Evolutionary conservation across 1,284 basidiomycete genomes (phyloP), one percentile per base, ranked within the genome.

Genomic region (Salmacisia buchloeana): DNA sequence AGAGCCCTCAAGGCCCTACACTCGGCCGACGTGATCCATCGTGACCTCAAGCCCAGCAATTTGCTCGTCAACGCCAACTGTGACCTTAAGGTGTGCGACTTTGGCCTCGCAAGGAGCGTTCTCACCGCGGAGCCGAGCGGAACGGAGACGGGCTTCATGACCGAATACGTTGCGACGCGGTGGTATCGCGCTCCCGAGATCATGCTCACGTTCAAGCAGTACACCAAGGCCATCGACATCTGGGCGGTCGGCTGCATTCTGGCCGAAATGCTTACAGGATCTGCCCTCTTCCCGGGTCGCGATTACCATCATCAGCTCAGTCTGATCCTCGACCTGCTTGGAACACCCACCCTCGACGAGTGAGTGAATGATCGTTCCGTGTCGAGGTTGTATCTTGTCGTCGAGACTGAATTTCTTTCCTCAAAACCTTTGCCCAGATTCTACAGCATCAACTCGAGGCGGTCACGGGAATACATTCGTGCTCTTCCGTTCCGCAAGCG

Each of bases 241-340:
- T 96, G 94, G 94, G 93, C 91, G 10, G 91, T 97, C 31, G 94
- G 94, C 5, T 97, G 94, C 80, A 96, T 97, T 78, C 85, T 97
- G 34, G 94, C 92, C 1, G 94, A 97, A 83, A 97, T 97, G 93
- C 83, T 97, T 5, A 89, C 87, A 2, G 90, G 92, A 25, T 90
- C 92, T 74, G 93, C 94, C 0, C 84, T 97, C 18, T 97, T 97
- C 84, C 94, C 94, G 0, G 94, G 94, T 15, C 87, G 92, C 23
- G 94, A 97, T 82, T 97, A 81, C 80, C 94, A 97, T 81, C 90
- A 97, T 75, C 94, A 97, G 74, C 85, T 97, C 31, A 88, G 88
- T 4, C 85, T 94, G 63, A 94, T 94, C 74, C 84, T 96, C 65
- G 90, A 94, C 72, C 90, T 94, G 3, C 86, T 94, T 10, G 92